Conservation (phyloP, 139 green algal genomes). For the Chlorella sp. region DNA sequence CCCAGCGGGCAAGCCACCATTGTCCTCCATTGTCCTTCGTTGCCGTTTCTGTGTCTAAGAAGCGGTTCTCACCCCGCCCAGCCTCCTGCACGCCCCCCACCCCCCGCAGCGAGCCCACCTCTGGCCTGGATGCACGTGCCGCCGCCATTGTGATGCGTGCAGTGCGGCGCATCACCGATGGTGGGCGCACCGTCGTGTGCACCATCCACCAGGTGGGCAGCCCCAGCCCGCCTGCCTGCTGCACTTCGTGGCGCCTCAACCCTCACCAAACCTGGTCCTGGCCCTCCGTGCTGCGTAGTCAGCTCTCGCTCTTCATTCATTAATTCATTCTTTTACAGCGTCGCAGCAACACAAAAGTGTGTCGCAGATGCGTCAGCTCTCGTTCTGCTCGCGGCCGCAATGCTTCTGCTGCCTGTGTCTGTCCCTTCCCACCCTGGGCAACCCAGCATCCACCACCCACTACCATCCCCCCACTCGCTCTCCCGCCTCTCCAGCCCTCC, state of each 20-base stretch:
- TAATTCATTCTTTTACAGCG: neutral
- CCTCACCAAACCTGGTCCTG: neutral
- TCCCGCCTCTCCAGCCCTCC: neutral
- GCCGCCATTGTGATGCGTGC: slow-evolving; percentile 58
- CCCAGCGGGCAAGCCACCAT: neutral
- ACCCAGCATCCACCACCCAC: neutral
- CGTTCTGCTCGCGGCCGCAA: neutral
- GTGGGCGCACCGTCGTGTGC: slow-evolving; percentile 50
- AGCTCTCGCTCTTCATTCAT: neutral
- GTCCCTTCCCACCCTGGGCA: neutral
- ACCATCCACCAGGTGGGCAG: slow-evolving; percentile 59
- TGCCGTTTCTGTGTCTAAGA: neutral
- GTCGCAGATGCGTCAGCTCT: no score
- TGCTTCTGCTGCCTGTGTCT: neutral
- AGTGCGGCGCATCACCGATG: slow-evolving; percentile 44
- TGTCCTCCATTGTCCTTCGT: no score
- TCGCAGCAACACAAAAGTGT: no score
- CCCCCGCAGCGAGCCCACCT: slow-evolving; percentile 32
- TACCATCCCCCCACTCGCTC: neutral
- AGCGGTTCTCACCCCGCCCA: neutral
- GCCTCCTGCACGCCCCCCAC: neutral
- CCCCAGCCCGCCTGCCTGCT: neutral
- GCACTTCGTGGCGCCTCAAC: neutral
- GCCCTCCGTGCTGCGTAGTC: neutral
- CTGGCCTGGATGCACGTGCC: slow-evolving; percentile 52